phyloP scores from a whole-genome alignment of 176 grass and related monocot species.

The Melocanna baccifera region DNA sequence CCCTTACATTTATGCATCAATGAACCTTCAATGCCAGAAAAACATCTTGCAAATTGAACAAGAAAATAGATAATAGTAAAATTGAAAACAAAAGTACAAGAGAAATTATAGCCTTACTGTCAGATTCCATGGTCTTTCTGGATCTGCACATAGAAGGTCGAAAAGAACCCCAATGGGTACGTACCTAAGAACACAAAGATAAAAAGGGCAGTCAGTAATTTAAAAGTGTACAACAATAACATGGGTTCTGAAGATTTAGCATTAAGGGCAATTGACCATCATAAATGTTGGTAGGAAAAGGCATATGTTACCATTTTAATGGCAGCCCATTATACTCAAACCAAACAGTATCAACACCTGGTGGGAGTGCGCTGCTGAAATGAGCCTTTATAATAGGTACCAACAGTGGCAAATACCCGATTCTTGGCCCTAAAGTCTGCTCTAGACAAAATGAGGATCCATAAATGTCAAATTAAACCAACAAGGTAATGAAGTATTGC shows the following conservation, averaged over 20 bases:
- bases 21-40: not conserved
- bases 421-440: conserved; percentile 77
- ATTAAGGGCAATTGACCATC: not conserved
- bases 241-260: not conserved
- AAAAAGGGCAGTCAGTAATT: not conserved
- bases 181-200: conserved; percentile 57
- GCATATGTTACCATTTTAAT: conserved; percentile 70
- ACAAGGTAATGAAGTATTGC: not conserved
- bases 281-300: not conserved
- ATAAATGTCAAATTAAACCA: not conserved
- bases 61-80: not conserved
- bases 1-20: not conserved
- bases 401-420: conserved; percentile 83
- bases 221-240: not conserved
- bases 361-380: conserved; percentile 78
- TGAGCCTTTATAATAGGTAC: conserved; percentile 84
- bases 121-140: conserved; percentile 97
- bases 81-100: not conserved
- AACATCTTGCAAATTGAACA: not conserved
- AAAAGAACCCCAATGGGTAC: conserved; percentile 96
- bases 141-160: conserved; percentile 88
- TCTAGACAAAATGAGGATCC: not conserved
- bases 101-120: conserved; percentile 53
- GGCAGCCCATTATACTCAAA: conserved; percentile 97
- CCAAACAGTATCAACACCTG: conserved; percentile 85